These are phyloP conservation scores for Candida boleticola DNA, from an alignment of 805 yeast species.

Conservation along the genomic window DNA sequence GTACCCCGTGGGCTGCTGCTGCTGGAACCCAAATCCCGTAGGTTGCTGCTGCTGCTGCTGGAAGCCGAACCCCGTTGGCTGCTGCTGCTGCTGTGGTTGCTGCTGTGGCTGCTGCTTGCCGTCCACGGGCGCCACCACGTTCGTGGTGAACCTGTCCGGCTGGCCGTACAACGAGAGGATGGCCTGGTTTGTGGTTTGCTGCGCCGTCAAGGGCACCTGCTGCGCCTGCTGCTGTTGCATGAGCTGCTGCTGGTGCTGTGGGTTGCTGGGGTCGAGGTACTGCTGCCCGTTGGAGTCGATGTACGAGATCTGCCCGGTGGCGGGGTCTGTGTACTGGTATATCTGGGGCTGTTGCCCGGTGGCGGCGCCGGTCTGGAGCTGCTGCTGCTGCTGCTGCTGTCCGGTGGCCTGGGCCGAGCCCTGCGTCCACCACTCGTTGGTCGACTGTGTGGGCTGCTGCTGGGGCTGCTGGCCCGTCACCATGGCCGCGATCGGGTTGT, in stretches of 20 bases:
- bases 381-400: conserved; percentile 16
- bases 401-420: conserved; percentile 8
- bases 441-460: conserved; percentile 8
- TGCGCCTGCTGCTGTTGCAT: conserved; percentile 30
- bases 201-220: conserved; percentile 24
- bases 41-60: conserved; percentile 8
- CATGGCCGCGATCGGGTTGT: conserved; percentile 1
- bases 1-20: conserved; percentile 5
- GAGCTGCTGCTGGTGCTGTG: conserved; percentile 41
- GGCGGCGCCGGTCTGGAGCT: conserved; percentile 9
- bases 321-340: conserved; percentile 70
- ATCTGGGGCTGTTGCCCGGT: conserved; percentile 41
- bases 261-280: conserved; percentile 47
- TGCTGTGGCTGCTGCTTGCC: conserved; percentile 12
- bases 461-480: conserved; percentile 3
- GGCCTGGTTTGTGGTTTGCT: conserved; percentile 37
- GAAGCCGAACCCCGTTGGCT: not conserved
- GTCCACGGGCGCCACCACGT: conserved; percentile 23
- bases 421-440: conserved; percentile 20
- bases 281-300: conserved; percentile 71
- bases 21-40: conserved; percentile 8
- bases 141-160: conserved; percentile 27
- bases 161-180: conserved; percentile 43
- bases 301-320: conserved; percentile 64
- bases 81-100: conserved; percentile 10